Evolutionary conservation across 2,329 filamentous ascomycete species (phyloP).

Genomic region (Alternaria solani): DNA sequence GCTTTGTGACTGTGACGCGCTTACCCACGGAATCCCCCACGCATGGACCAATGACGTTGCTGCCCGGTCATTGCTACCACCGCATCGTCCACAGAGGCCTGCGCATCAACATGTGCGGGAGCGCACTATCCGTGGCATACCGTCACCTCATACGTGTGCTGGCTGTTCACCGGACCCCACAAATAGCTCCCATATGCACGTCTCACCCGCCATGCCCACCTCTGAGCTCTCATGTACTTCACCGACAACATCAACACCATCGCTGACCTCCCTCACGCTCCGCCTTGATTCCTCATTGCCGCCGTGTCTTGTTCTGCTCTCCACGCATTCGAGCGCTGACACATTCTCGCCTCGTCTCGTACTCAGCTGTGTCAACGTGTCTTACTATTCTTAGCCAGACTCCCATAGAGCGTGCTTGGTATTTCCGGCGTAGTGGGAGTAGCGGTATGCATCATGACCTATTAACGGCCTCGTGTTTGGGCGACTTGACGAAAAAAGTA

Average conservation of each 20-base stretch:
- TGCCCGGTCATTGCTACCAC: constrained; percentile 3
- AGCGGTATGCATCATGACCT: constrained; percentile 29
- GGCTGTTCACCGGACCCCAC: not conserved
- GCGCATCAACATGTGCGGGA: not conserved
- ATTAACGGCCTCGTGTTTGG: constrained; percentile 19
- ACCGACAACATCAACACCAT: not conserved
- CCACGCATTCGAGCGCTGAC: constrained; percentile 14
- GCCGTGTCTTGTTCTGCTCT: not conserved
- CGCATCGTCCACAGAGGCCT: not conserved
- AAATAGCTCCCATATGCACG: not conserved
- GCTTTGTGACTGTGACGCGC: constrained; percentile 16
- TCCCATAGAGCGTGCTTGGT: constrained; percentile 12
- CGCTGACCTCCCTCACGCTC: not conserved
- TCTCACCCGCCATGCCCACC: not conserved
- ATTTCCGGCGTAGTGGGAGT: constrained; percentile 16
- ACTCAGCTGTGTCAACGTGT: constrained; percentile 16
- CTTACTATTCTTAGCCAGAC: constrained; percentile 27
- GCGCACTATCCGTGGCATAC: not conserved
- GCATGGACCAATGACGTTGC: constrained; percentile 25
- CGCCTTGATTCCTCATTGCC: not conserved
- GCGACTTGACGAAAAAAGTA: constrained; percentile 5
- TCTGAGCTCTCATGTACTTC: not conserved
- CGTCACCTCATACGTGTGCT: not conserved
- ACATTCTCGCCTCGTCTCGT: constrained; percentile 12
- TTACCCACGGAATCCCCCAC: constrained; percentile 12